Percentiles rank a stretch among this genome's conserved stretches.
Conservation (phyloP, 2,329 filamentous ascomycete species). For the Sclerotinia borealis region DNA sequence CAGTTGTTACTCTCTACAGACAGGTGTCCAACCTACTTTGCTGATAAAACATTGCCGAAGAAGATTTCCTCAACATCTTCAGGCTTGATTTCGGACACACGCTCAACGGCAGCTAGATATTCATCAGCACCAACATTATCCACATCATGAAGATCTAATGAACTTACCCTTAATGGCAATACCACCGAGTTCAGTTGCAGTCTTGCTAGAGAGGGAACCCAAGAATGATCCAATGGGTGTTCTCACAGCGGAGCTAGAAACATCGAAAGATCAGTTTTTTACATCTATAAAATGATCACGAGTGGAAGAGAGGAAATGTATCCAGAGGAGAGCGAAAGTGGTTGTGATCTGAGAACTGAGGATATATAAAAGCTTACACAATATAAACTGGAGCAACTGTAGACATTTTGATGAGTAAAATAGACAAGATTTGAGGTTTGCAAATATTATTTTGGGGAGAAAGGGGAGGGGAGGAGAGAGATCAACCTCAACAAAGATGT, state of each 20-base stretch:
- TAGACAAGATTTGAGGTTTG: not conserved
- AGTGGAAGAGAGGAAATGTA: not conserved
- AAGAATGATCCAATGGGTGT: slow-evolving; percentile 93
- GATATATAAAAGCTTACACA: slow-evolving; percentile 40
- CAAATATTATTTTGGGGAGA: not conserved
- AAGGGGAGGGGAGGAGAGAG: too few relatives aligned
- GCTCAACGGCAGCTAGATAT: slow-evolving; percentile 65
- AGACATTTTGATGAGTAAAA: slow-evolving; percentile 54
- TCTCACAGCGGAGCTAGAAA: slow-evolving; percentile 60
- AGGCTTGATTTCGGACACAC: slow-evolving; percentile 78
- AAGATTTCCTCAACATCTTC: slow-evolving; percentile 93
- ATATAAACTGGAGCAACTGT: slow-evolving; percentile 88
- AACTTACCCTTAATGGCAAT: slow-evolving; percentile 81
- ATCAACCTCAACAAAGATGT: slow-evolving; percentile 4
- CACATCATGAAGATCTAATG: not conserved
- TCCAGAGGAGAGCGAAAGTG: not conserved
- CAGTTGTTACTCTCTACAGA: slow-evolving; percentile 7
- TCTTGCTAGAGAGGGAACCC: slow-evolving; percentile 83
- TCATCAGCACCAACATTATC: not conserved
- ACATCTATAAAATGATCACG: not conserved
- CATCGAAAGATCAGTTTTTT: not conserved
- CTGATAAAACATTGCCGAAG: slow-evolving; percentile 96
- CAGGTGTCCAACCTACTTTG: slow-evolving; percentile 58
- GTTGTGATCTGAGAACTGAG: not conserved
- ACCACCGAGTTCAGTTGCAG: slow-evolving; percentile 78